Evolutionary conservation across 1,139 yeast genomes (phyloP).

Genomic region (Saccharomycopsis hybrid): DNA sequence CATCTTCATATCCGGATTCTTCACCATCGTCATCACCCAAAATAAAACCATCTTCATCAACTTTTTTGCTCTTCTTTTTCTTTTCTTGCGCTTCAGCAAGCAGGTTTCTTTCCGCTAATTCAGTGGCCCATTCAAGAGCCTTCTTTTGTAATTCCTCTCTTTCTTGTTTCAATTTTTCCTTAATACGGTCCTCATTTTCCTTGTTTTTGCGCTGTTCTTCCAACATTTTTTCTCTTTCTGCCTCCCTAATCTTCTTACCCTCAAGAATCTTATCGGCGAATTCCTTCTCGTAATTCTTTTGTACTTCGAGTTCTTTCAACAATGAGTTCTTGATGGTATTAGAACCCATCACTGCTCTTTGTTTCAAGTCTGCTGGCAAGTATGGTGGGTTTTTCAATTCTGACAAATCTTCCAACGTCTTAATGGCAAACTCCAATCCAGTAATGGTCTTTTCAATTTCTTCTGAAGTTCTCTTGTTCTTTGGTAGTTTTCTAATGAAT

Average conservation of each 20-base stretch:
- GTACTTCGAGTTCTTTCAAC: constrained; percentile 65
- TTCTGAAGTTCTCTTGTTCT: constrained; percentile 51
- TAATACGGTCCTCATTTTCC: constrained; percentile 47
- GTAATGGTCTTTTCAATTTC: constrained; percentile 54
- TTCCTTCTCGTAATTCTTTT: constrained; percentile 56
- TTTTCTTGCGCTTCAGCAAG: constrained; percentile 15
- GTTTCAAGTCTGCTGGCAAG: constrained; percentile 70
- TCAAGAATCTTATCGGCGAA: constrained; percentile 59
- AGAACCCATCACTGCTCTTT: constrained; percentile 80
- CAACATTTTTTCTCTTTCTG: constrained; percentile 46
- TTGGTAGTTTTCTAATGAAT: constrained; percentile 57
- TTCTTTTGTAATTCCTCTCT: constrained; percentile 37
- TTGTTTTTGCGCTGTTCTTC: constrained; percentile 66
- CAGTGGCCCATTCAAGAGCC: constrained; percentile 49
- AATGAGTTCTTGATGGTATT: constrained; percentile 69
- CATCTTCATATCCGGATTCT: constrained; percentile 28
- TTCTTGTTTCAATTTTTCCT: constrained; percentile 37
- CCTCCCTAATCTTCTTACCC: constrained; percentile 63
- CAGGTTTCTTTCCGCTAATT: constrained; percentile 39
- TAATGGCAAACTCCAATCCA: constrained; percentile 61
- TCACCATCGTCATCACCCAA: constrained; percentile 32
- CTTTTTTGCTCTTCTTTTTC: constrained; percentile 38
- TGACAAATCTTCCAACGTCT: constrained; percentile 52
- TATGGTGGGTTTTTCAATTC: constrained; percentile 61
- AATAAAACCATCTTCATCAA: constrained; percentile 55